Base-by-base conservation (phyloP, 2,329 filamentous ascomycete genomes). In the Cercospora canescens region DNA sequence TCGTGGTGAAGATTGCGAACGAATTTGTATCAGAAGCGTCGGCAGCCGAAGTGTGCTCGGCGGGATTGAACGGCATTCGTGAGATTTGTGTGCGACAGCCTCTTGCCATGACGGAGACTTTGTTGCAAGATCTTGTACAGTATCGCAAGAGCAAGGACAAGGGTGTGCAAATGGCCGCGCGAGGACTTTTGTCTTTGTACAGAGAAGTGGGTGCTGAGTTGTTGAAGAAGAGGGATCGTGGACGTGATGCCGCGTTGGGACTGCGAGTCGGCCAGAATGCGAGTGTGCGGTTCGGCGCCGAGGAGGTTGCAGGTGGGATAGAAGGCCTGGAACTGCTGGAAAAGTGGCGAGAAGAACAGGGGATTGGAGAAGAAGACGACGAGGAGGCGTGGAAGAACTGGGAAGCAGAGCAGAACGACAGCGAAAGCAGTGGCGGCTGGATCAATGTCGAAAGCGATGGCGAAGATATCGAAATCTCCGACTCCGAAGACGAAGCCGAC, bases 101-200 rank as follows among this genome's bases (percentile, higher is more conserved):
- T 1, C 83, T 98, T n/a, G 94, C 94, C 6, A 98, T 99, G 91
- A 93, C 89, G 60, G 94, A 98, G 70, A 97, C 94, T 0, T 81
- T 99, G n/a, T 82, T 99, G 32, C 94, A 99, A 78, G 95, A 99
- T 83, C 81, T 99, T 60, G 93, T 98, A 9, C 91, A 95, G 83
- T 98, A 99, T 81, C 88, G 92, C 67, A 97, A 96, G 83, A 96
- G 92, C 76, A 99, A 99, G 77, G 95, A 99, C 76, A 99, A 98
- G 83, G 94, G 94, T 66, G 92, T 95, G n/a, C 94, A 96, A 87
- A 98, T 99, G 95, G 95, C 95, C 7, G 93, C 94, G 14, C 94
- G 95, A 78, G 94, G 95, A 69, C 83, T 99, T 6, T 83, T 99
- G 48, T 93, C 92, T 26, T 84, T 99, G 6, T 99, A 96, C 82